These are phyloP conservation scores for Teunomyces kruisii DNA, from an alignment of 805 yeast genomes.

Conservation along the genomic window DNA sequence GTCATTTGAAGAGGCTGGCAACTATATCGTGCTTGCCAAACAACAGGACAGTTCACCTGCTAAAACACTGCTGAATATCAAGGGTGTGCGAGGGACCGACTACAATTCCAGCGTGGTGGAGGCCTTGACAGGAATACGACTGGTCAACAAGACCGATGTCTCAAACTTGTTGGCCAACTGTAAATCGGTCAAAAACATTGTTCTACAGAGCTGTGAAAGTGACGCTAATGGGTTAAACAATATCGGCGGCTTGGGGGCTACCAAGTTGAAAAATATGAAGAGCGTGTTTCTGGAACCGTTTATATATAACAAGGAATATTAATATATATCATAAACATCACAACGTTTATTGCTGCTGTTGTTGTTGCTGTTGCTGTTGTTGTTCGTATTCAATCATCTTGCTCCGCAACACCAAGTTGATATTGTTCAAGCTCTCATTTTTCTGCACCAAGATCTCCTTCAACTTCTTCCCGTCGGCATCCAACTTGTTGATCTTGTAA, in stretches of 20 bases:
- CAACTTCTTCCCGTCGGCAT: slow-evolving; percentile 69
- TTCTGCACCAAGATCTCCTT: slow-evolving; percentile 76
- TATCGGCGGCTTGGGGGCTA: slow-evolving; percentile 51
- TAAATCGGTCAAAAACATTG: slow-evolving; percentile 43
- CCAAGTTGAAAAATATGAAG: slow-evolving; percentile 42
- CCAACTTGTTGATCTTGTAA: slow-evolving; percentile 68
- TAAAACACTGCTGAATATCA: slow-evolving; percentile 30
- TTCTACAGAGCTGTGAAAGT: slow-evolving; percentile 25
- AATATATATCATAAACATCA: not conserved
- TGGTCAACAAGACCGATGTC: slow-evolving; percentile 56
- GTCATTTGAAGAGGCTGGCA: slow-evolving; percentile 51
- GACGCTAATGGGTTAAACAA: slow-evolving; percentile 20
- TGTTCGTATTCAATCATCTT: slow-evolving; percentile 50
- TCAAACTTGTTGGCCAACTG: slow-evolving; percentile 50
- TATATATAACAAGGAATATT: slow-evolving; percentile 42
- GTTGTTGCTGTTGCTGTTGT: slow-evolving; percentile 13
- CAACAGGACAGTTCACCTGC: slow-evolving; percentile 36
- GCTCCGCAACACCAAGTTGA: slow-evolving; percentile 57
- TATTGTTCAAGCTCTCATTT: slow-evolving; percentile 57
- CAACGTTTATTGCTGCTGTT: not conserved
- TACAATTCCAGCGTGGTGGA: slow-evolving; percentile 46
- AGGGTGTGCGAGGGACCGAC: slow-evolving; percentile 44
- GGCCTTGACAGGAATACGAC: slow-evolving; percentile 44
- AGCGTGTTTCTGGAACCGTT: slow-evolving; percentile 50
- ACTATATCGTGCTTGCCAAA: slow-evolving; percentile 38